Percentiles rank a stretch among this genome's conserved stretches.
phyloP scores from a whole-genome alignment of 768 basidiomycete genomes.

The Suillus clintonianus region DNA sequence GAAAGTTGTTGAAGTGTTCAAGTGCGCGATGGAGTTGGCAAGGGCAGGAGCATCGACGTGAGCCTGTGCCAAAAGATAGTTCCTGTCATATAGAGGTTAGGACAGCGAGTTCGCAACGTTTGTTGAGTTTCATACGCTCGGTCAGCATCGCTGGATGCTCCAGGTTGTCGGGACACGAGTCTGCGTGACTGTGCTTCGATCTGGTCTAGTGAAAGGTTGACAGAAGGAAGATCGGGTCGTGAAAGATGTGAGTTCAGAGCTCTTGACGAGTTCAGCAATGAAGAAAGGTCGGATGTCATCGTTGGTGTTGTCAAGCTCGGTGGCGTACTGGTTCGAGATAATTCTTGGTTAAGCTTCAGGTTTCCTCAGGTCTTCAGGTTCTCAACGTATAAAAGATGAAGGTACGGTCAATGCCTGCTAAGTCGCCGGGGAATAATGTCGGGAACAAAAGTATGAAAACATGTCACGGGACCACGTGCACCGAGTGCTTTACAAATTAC shows the following conservation, averaged over 20 bases:
- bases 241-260: conserved; percentile 77
- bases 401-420: neutral
- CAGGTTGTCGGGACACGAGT: conserved; percentile 73
- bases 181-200: conserved; percentile 91
- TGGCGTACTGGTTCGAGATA: neutral
- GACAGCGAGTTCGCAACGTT: conserved; percentile 7
- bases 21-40: conserved; percentile 76
- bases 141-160: conserved; percentile 62
- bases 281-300: conserved; percentile 55
- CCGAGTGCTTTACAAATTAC: no score
- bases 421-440: neutral
- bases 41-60: conserved; percentile 93
- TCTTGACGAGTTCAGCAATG: conserved; percentile 70
- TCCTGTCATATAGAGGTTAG: conserved; percentile 43
- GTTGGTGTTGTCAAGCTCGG: conserved; percentile 9
- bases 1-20: conserved; percentile 82
- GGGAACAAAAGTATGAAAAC: conserved; percentile 6
- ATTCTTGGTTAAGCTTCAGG: neutral
- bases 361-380: neutral
- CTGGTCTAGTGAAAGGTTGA: conserved; percentile 90
- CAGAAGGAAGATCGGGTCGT: conserved; percentile 80
- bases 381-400: neutral
- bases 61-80: conserved; percentile 91
- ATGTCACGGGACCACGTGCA: conserved; percentile 7
- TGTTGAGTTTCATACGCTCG: conserved; percentile 59